A percentile compares a stretch with the other conserved stretches of the same genome.
These are phyloP conservation scores for Populus alba DNA, from an alignment of 345 rosid genomes.

Conservation along the genomic window DNA sequence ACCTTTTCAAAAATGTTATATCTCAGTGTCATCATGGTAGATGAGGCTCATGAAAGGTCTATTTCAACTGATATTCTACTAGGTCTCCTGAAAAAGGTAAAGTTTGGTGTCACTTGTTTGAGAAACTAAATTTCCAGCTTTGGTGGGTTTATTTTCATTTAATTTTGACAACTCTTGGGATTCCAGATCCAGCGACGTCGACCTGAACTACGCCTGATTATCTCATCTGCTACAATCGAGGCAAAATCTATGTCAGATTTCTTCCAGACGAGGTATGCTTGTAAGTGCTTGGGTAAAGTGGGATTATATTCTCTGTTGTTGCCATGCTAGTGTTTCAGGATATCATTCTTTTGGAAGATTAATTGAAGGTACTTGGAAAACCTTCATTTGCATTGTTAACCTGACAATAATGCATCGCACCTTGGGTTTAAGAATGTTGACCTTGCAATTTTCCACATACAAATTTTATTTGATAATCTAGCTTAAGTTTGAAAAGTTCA, in stretches of 20 bases:
- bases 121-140: neutral
- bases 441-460: neutral
- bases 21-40: conserved; percentile 91
- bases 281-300: conserved; percentile 4
- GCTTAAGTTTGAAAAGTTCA: neutral
- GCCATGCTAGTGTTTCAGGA: neutral
- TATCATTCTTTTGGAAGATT: neutral
- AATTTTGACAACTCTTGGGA: conserved; percentile 13
- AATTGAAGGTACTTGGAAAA: neutral
- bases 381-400: too few species aligned
- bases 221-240: conserved; percentile 96
- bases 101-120: neutral
- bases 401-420: too few species aligned
- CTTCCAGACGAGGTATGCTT: conserved; percentile 65
- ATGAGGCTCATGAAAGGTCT: conserved; percentile 99
- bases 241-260: conserved; percentile 80
- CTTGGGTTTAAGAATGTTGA: neutral
- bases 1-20: neutral
- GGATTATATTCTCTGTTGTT: conserved; percentile 1
- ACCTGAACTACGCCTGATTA: conserved; percentile 83
- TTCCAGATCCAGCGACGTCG: conserved; percentile 79
- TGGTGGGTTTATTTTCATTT: conserved; percentile 3
- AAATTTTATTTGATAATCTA: neutral
- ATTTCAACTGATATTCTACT: conserved; percentile 91
- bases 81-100: conserved; percentile 92